These are phyloP conservation scores for Podaxis sp. DNA, from an alignment of 768 basidiomycete genomes.

Conservation along the genomic window DNA sequence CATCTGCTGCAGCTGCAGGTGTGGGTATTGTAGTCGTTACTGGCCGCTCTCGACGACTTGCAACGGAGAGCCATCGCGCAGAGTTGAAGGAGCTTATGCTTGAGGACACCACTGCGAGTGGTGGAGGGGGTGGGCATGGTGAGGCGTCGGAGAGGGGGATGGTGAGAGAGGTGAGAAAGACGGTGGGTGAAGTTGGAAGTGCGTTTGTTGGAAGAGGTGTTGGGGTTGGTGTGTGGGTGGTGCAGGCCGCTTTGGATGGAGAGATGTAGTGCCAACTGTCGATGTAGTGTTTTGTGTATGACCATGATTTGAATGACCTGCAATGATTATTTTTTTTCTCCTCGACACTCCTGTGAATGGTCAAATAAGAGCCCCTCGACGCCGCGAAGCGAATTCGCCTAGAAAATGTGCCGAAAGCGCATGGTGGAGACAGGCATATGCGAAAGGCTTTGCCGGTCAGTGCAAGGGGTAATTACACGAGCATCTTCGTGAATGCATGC, in stretches of 20 bases:
- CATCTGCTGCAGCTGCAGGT: not conserved
- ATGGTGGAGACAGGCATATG: too few species aligned
- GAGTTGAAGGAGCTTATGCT: conserved; percentile 55
- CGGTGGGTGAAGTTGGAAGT: conserved; percentile 81
- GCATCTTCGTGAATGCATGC: too few species aligned
- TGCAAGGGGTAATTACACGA: too few species aligned
- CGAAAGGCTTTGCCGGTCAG: too few species aligned
- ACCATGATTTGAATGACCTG: not conserved
- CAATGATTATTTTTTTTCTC: not conserved
- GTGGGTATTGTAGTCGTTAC: conserved; percentile 50
- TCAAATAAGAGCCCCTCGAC: not conserved
- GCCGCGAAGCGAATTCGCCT: too few species aligned
- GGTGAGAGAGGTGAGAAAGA: conserved; percentile 66
- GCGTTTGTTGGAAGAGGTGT: conserved; percentile 64
- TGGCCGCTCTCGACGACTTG: conserved; percentile 73
- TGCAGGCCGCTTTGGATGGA: conserved; percentile 46
- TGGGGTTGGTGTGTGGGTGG: conserved; percentile 58
- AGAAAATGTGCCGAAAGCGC: too few species aligned
- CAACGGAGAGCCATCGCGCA: conserved; percentile 59
- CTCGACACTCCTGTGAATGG: not conserved
- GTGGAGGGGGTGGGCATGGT: conserved; percentile 34
- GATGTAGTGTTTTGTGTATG: not conserved
- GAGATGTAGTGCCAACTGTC: not conserved
- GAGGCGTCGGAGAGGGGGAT: conserved; percentile 21
- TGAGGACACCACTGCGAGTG: conserved; percentile 38